Percentiles rank a stretch among this genome's conserved stretches.
Evolutionary conservation across 2,329 filamentous ascomycete genomes (phyloP).

Genomic region (Chrysoporthe deuterocubensis): DNA sequence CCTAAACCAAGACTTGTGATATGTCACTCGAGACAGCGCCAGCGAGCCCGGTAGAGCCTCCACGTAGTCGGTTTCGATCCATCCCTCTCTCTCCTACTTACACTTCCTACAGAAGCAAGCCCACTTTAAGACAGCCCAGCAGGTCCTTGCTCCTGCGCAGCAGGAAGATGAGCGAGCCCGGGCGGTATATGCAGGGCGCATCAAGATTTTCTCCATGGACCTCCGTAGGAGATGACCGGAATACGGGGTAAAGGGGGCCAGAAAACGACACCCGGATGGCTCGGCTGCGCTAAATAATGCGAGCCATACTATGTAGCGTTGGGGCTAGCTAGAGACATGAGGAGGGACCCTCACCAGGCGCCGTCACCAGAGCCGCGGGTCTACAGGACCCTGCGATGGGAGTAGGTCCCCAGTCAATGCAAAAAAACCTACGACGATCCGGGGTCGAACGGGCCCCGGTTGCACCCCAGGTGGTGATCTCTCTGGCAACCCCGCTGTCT

Average conservation of each 20-base stretch:
- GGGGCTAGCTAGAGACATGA: background rate
- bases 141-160: background rate
- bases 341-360: background rate
- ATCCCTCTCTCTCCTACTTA: background rate
- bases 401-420: background rate
- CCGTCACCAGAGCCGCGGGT: background rate
- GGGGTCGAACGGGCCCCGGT: background rate
- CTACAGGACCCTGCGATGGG: background rate
- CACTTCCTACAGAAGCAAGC: too few species aligned
- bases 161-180: background rate
- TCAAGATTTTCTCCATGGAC: background rate
- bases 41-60: background rate
- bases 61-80: background rate
- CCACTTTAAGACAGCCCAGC: too few species aligned
- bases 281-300: background rate
- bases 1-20: background rate
- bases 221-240: background rate
- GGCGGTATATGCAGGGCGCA: background rate
- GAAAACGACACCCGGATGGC: background rate
- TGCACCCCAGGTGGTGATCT: background rate
- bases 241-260: background rate
- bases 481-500: background rate
- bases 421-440: conserved; percentile 4
- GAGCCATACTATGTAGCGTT: too few species aligned
- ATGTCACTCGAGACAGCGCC: background rate